These are phyloP conservation scores for Alternaria ethzedia DNA, from an alignment of 2,329 filamentous ascomycete species.

Conservation along the genomic window DNA sequence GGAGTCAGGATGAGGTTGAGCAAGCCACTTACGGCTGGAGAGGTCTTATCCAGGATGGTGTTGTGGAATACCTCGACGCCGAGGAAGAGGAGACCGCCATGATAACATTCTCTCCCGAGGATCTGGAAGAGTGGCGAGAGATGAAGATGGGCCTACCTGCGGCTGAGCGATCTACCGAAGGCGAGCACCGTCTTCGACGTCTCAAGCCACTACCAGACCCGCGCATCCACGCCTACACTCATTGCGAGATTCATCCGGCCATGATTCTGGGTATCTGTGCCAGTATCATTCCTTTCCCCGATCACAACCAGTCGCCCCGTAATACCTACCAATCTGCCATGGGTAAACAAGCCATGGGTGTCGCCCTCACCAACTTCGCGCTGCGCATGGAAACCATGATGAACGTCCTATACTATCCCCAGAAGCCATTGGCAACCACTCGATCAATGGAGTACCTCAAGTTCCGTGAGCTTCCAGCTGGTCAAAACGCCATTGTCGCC, in stretches of 20 bases:
- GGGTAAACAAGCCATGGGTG: slow-evolving; percentile 99
- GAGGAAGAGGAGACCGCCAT: slow-evolving; percentile 99
- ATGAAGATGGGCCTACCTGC: slow-evolving; percentile 52
- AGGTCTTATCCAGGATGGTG: slow-evolving; percentile 80
- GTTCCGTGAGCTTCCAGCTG: slow-evolving; percentile 94
- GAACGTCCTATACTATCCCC: slow-evolving; percentile 98
- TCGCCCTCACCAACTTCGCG: slow-evolving; percentile 96
- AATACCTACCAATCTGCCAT: slow-evolving; percentile 99
- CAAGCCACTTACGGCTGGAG: slow-evolving; percentile 82
- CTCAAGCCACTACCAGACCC: slow-evolving; percentile 88
- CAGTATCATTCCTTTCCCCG: slow-evolving; percentile 99
- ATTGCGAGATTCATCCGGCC: slow-evolving; percentile 98
- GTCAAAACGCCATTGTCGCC: slow-evolving; percentile 97
- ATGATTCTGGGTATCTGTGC: slow-evolving; percentile 99
- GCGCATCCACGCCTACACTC: slow-evolving; percentile 90
- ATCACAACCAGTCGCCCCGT: slow-evolving; percentile 98
- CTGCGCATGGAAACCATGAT: slow-evolving; percentile 99
- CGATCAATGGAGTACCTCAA: slow-evolving; percentile 98
- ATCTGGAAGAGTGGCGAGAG: slow-evolving; percentile 70
- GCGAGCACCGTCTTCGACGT: slow-evolving; percentile 79
- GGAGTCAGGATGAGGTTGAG: slow-evolving; percentile 65
- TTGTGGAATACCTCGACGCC: slow-evolving; percentile 94
- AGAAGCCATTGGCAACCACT: slow-evolving; percentile 95
- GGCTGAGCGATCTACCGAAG: slow-evolving; percentile 58
- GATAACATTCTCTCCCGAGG: slow-evolving; percentile 99